Percentiles rank a stretch among this genome's conserved stretches.
These are phyloP conservation scores for Cladosporium sp. DNA, from an alignment of 2,329 filamentous ascomycete species.

Conservation along the genomic window DNA sequence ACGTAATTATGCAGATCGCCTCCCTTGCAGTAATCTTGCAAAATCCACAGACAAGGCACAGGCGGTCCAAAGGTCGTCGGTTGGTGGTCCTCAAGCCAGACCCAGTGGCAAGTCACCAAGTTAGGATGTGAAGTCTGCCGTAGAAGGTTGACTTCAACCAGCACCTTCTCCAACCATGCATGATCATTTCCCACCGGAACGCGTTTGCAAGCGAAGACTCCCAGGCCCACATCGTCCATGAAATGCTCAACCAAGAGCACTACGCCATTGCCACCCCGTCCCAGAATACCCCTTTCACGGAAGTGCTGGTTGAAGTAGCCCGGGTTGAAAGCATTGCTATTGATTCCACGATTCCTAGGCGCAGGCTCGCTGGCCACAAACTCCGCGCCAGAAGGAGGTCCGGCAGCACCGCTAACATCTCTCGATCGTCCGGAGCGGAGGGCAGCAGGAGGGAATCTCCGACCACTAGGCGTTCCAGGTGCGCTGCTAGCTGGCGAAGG, in stretches of 20 bases:
- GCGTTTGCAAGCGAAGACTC: slow-evolving; percentile 92
- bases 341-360: slow-evolving; percentile 61
- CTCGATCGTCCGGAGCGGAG: slow-evolving; percentile 29
- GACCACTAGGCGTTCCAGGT: slow-evolving; percentile 29
- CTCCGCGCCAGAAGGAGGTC: slow-evolving; percentile 46
- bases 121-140: slow-evolving; percentile 92
- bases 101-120: slow-evolving; percentile 91
- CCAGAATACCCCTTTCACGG: slow-evolving; percentile 78
- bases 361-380: slow-evolving; percentile 44
- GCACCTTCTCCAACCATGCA: slow-evolving; percentile 88
- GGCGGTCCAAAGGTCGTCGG: slow-evolving; percentile 81
- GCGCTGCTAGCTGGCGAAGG: slow-evolving; percentile 40
- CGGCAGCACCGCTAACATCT: slow-evolving; percentile 27
- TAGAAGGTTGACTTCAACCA: slow-evolving; percentile 88
- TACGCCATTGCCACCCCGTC: slow-evolving; percentile 88
- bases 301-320: slow-evolving; percentile 94
- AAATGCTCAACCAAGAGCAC: slow-evolving; percentile 91
- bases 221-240: slow-evolving; percentile 80
- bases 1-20: slow-evolving; percentile 89
- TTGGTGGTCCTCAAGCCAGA: slow-evolving; percentile 88
- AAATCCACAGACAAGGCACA: slow-evolving; percentile 91
- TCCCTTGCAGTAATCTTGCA: slow-evolving; percentile 95
- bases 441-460: slow-evolving; percentile 40
- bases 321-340: slow-evolving; percentile 79
- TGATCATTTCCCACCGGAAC: slow-evolving; percentile 93